A percentile compares a stretch with the other conserved stretches of the same genome.
These are phyloP conservation scores for Paramecium pentaurelia DNA, from an alignment of 73 alveolate species.

Conservation along the genomic window DNA sequence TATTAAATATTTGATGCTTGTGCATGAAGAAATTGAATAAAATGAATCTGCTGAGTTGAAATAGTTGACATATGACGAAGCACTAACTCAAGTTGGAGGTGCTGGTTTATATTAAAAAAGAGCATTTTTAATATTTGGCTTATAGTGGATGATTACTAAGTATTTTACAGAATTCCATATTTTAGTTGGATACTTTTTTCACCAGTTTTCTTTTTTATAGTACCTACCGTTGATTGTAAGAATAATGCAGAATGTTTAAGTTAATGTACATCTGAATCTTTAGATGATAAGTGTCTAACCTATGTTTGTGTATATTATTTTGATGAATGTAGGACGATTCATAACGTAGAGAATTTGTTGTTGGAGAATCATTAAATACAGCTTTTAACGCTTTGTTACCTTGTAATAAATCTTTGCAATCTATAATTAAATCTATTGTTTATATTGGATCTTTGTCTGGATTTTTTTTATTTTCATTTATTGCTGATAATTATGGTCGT, in stretches of 20 bases:
- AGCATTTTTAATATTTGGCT: conserved; percentile 45
- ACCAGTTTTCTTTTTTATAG: conserved; percentile 36
- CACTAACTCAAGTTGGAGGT: conserved; percentile 53
- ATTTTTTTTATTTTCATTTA: conserved; percentile 50
- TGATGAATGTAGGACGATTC: background rate
- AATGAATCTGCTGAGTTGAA: background rate
- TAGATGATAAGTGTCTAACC: background rate
- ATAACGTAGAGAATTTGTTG: background rate
- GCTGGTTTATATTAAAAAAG: conserved; percentile 42
- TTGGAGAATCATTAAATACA: conserved; percentile 26
- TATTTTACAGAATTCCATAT: background rate
- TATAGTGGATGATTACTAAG: conserved; percentile 47
- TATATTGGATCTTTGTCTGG: conserved; percentile 54
- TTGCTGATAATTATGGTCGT: conserved; percentile 59
- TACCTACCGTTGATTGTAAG: conserved; percentile 7
- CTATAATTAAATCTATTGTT: background rate
- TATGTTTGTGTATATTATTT: background rate
- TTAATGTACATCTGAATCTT: background rate
- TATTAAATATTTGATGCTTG: background rate
- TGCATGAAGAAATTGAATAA: background rate
- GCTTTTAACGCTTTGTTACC: conserved; percentile 25
- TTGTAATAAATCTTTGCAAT: background rate
- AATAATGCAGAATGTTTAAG: background rate
- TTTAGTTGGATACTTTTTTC: conserved; percentile 39
- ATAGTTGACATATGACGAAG: conserved; percentile 46